Conservation (phyloP, 805 yeast genomes). For the Candida insectalens region DNA sequence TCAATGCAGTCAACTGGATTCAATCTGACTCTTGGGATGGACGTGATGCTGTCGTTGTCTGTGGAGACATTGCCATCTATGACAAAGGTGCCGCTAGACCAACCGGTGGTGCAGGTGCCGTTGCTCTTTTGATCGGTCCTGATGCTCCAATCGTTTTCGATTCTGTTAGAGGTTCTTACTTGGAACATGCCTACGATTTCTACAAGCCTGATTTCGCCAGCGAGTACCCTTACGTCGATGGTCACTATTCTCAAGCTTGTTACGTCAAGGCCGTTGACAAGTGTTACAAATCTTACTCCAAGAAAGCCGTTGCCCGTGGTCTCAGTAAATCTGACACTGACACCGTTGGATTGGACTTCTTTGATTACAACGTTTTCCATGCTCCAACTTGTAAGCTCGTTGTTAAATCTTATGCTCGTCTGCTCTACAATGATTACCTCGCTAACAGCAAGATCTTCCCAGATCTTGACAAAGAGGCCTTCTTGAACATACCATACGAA, state of each 20-base stretch:
- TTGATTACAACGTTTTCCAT: slow-evolving; percentile 94
- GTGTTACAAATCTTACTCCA: slow-evolving; percentile 74
- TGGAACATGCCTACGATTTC: slow-evolving; percentile 97
- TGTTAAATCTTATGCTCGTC: slow-evolving; percentile 83
- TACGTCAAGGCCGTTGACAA: slow-evolving; percentile 89
- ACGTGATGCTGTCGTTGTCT: slow-evolving; percentile 91
- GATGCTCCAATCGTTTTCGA: slow-evolving; percentile 96
- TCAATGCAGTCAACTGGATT: slow-evolving; percentile 92
- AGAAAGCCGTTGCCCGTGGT: slow-evolving; percentile 54
- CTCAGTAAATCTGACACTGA: slow-evolving; percentile 32
- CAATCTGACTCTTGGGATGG: slow-evolving; percentile 98
- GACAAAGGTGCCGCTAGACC: slow-evolving; percentile 98
- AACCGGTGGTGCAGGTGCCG: slow-evolving; percentile 98
- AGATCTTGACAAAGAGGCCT: slow-evolving; percentile 38
- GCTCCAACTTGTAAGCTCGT: slow-evolving; percentile 97
- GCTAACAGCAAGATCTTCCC: slow-evolving; percentile 54
- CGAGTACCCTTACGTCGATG: slow-evolving; percentile 96
- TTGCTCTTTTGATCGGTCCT: slow-evolving; percentile 91
- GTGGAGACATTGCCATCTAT: slow-evolving; percentile 97
- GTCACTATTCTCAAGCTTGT: slow-evolving; percentile 90
- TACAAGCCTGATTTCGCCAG: slow-evolving; percentile 95
- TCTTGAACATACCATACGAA: slow-evolving; percentile 58
- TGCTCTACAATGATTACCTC: slow-evolving; percentile 79
- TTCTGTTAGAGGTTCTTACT: slow-evolving; percentile 77
- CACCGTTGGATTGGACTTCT: slow-evolving; percentile 60